Conservation (phyloP, 2,329 filamentous ascomycete genomes). For the Neonectria neomacrospora region DNA sequence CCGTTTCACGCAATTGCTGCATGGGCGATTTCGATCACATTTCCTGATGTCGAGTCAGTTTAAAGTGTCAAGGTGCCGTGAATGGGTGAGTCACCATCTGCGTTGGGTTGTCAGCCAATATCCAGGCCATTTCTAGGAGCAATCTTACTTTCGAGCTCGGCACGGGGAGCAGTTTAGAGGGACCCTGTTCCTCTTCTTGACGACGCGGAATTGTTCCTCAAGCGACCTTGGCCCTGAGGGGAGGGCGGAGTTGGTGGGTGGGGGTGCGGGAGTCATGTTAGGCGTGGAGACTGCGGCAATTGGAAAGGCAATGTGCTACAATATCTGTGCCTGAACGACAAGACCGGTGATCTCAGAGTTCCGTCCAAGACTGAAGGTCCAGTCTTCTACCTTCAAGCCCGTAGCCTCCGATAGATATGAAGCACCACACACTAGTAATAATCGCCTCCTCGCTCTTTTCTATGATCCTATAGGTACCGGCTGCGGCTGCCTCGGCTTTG, state of each 20-base stretch:
- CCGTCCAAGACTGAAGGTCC: too few relatives aligned
- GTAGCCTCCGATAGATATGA: too few relatives aligned
- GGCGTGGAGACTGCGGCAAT: not conserved
- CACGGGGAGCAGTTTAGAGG: constrained; percentile 92
- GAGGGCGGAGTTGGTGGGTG: not conserved
- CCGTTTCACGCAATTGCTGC: constrained; percentile 93
- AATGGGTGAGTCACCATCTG: not conserved
- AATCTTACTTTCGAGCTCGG: constrained; percentile 82
- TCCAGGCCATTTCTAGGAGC: not conserved
- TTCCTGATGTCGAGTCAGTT: constrained; percentile 66
- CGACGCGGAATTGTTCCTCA: constrained; percentile 85
- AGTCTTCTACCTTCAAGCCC: too few relatives aligned
- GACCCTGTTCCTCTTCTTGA: constrained; percentile 90
- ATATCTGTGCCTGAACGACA: too few relatives aligned
- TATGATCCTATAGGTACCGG: too few relatives aligned
- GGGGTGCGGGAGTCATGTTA: not conserved
- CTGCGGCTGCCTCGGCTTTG: too few relatives aligned
- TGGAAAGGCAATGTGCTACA: not conserved
- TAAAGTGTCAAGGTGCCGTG: not conserved
- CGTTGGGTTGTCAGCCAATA: not conserved
- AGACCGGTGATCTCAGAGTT: too few relatives aligned
- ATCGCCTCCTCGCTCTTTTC: too few relatives aligned
- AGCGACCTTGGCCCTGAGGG: constrained; percentile 64
- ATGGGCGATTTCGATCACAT: constrained; percentile 91
- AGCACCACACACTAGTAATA: too few relatives aligned